These are phyloP conservation scores for Arxiozyma slooffiae DNA, from an alignment of 1,139 yeast genomes.

Conservation along the genomic window DNA sequence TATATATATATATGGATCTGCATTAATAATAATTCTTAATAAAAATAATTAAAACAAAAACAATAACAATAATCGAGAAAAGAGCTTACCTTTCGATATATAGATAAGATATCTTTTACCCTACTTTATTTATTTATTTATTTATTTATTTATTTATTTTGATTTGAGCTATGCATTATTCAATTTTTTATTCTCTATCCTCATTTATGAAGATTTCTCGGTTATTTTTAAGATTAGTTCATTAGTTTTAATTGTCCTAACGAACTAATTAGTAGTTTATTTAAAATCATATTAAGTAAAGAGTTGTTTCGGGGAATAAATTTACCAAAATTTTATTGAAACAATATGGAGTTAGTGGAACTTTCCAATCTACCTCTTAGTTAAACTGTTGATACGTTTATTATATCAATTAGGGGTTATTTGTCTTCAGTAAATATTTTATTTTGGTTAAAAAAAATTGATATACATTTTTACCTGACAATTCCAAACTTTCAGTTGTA, in stretches of 20 bases:
- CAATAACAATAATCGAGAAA: not conserved
- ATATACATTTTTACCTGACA: conserved; percentile 17
- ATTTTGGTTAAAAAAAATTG: conserved; percentile 11
- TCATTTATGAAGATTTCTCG: not conserved
- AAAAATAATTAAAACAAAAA: not conserved
- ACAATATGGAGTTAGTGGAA: conserved; percentile 2
- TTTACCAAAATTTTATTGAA: not conserved
- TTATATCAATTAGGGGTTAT: not conserved
- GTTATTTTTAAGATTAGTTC: not conserved
- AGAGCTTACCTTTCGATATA: not conserved
- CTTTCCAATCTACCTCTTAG: not conserved
- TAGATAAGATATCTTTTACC: not conserved
- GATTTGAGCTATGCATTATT: conserved; percentile 21
- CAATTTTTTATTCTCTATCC: conserved; percentile 9
- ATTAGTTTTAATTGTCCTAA: not conserved
- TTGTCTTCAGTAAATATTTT: conserved; percentile 4
- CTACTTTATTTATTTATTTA: conserved; percentile 18
- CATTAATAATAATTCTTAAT: not conserved
- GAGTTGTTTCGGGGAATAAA: not conserved
- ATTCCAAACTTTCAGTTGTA: conserved; percentile 13
- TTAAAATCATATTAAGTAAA: conserved; percentile 6
- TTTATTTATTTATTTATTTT: conserved; percentile 32
- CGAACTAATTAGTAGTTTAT: conserved; percentile 10
- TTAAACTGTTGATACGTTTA: not conserved
- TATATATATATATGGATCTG: not conserved